Evolutionary conservation across 1,139 yeast genomes (phyloP).

Genomic region (Scheffersomyces cryptocercus): DNA sequence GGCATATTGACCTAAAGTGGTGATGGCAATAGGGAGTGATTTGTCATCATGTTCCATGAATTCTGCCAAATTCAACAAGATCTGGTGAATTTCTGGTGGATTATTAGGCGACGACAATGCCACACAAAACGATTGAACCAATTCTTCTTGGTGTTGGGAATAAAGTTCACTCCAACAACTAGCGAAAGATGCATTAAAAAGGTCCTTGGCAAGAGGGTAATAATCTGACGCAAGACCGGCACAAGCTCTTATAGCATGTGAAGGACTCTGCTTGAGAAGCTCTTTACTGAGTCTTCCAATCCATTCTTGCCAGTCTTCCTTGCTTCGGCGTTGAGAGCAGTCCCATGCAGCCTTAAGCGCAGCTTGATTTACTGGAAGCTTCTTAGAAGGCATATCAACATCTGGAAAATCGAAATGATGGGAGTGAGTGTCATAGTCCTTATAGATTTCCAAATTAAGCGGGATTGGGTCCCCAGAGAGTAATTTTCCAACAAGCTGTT

Average conservation of each 20-base stretch:
- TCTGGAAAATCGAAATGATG: slow-evolving; percentile 61
- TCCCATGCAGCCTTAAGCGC: slow-evolving; percentile 89
- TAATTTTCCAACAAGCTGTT: slow-evolving; percentile 75
- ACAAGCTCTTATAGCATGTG: slow-evolving; percentile 93
- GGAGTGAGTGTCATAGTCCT: slow-evolving; percentile 54
- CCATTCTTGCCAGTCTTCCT: slow-evolving; percentile 99
- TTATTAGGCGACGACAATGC: slow-evolving; percentile 89
- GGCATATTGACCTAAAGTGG: slow-evolving; percentile 89
- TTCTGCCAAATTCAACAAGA: slow-evolving; percentile 85
- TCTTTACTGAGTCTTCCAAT: slow-evolving; percentile 83
- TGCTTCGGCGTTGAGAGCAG: slow-evolving; percentile 81
- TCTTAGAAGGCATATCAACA: slow-evolving; percentile 69
- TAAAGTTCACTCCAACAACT: slow-evolving; percentile 95
- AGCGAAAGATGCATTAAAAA: slow-evolving; percentile 93
- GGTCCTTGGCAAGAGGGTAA: slow-evolving; percentile 84
- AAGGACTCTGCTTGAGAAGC: slow-evolving; percentile 86
- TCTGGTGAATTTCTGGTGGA: slow-evolving; percentile 95
- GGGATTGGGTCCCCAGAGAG: slow-evolving; percentile 90
- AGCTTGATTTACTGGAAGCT: slow-evolving; percentile 77
- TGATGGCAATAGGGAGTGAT: slow-evolving; percentile 85
- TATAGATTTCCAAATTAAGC: slow-evolving; percentile 68
- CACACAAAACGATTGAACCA: slow-evolving; percentile 79
- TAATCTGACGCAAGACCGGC: slow-evolving; percentile 87
- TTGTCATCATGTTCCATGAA: slow-evolving; percentile 98
- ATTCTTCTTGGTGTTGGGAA: slow-evolving; percentile 89